Percentiles rank a stretch among this genome's conserved stretches.
phyloP scores from a whole-genome alignment of 768 basidiomycete species.

The Russula brevipes region DNA sequence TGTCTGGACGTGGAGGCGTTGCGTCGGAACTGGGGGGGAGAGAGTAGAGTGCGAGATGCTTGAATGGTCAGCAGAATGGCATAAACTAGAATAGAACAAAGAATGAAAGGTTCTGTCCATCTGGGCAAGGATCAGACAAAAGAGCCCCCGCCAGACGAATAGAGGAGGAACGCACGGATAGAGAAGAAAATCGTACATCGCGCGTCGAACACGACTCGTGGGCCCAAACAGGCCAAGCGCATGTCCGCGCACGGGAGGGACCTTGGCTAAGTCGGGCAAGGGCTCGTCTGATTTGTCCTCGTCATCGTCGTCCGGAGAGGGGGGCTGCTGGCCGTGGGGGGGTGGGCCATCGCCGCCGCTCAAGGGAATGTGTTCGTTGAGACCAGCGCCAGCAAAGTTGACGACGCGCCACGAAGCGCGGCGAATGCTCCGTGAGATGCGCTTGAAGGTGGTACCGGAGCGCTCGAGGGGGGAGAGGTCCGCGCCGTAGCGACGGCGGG shows the following conservation, averaged over 20 bases:
- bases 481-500: slow-evolving; percentile 46
- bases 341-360: slow-evolving; percentile 35
- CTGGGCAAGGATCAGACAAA: slow-evolving; percentile 35
- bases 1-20: slow-evolving; percentile 43
- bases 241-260: slow-evolving; percentile 61
- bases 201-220: slow-evolving; percentile 54
- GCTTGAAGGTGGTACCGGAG: slow-evolving; percentile 54
- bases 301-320: slow-evolving; percentile 32
- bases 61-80: slow-evolving; percentile 80
- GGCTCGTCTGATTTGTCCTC: slow-evolving; percentile 29
- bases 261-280: slow-evolving; percentile 40
- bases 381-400: slow-evolving; percentile 58
- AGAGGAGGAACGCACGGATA: slow-evolving; percentile 53
- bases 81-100: slow-evolving; percentile 78
- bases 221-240: slow-evolving; percentile 76
- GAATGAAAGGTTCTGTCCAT: slow-evolving; percentile 82
- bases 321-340: slow-evolving; percentile 21
- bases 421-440: slow-evolving; percentile 51
- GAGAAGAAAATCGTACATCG: slow-evolving; percentile 63
- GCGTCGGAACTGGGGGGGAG: slow-evolving; percentile 33
- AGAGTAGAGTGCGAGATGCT: slow-evolving; percentile 49
- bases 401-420: slow-evolving; percentile 77
- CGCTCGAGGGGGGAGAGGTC: slow-evolving; percentile 56
- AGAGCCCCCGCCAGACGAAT: not conserved
- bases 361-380: slow-evolving; percentile 56